Evolutionary conservation across 1,284 basidiomycete species (phyloP), one percentile per base, ranked within the genome.

Genomic region (Ganoderma lucidum): DNA sequence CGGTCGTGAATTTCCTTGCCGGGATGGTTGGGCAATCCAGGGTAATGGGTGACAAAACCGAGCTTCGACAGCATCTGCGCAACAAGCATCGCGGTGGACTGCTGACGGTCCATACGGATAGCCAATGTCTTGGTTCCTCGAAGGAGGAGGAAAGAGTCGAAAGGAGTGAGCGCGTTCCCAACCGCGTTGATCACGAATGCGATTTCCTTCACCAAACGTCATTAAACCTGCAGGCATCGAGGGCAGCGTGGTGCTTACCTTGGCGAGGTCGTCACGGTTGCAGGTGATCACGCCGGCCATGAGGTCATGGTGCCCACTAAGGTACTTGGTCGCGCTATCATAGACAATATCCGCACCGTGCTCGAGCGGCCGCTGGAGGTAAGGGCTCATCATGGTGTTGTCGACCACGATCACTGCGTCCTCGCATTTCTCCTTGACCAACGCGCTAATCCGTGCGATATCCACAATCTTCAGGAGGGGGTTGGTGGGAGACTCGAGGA

Each of bases 351-450:
- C 98, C 60, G 94, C 96, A 37, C 98, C 98, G 71, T 98, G 92
- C 78, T 99, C 96, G 64, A 99, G 88, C 1, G 98, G 98, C 66
- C 97, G 87, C 82, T 98, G 97, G 23, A 99, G 87, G 82, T 99
- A 99, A 12, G 98, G 98, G 77, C 96, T 98, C 97, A 99, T 98
- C 98, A 99, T 99, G 72, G 98, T 99, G 82, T 99, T 99, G 82
- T 99, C 98, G 32, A 97, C 96, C 39, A 98, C 95, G 71, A 98
- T 84, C 75, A 97, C 79, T 0, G 96, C 96, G 75, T 93, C 86
- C 19, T 94, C 93, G 23, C 93, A 91, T 56, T 88, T 87, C 74
- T 91, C 89, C 78, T 96, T 95, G 72, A 97, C 94, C 74, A 93
- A 86, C 64, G 88, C 86, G 71, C 92, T 90, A 74, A 98, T 95